Base-by-base conservation (phyloP, 2,329 filamentous ascomycete species). In the Elsinoe ampelina region DNA sequence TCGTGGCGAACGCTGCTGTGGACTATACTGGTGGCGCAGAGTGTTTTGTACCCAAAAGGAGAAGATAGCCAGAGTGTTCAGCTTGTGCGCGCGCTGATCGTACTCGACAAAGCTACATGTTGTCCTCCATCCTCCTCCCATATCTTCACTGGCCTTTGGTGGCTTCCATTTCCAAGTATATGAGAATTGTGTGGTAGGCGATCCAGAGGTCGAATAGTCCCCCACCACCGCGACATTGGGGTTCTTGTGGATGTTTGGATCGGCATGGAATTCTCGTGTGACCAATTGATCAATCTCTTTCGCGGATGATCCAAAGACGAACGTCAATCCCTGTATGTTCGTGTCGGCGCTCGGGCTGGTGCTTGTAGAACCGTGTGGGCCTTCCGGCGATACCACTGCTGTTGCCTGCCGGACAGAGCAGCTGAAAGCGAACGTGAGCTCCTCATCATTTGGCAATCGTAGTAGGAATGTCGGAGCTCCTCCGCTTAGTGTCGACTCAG, bases 121-220 rank as follows among this genome's bases (percentile, higher is more conserved):
- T 68, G 95, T 97, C 67, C 89, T 87, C 92, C 93, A 98, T 43
- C 93, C 93, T 58, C 90, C 89, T 30, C 87, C 88, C 65, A 82
- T 83, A 68, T 96, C 91, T 67, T 96, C 91, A 13, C 75, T 73
- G 12, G 75, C 67, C 76, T 89, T 95, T 36, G 93, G 93, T 7
- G 93, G 89, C 68, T 87, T 89, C 90, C 92, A 98, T 76, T 86
- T 93, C 93, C 93, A 98, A 6, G 86, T 85, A 90, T 92, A 98
- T 62, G 92, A 86, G 68, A 96, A 96, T 34, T 89, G 84, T 30
- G 95, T 85, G 1, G 89, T 92, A 5, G 86, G 77, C 65, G 78
- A 88, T n/a, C 92, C 91, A 32, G 80, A 83, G 0, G 93, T 98
- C 2, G 82, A 80, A 68, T 87, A 96, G 69, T 95, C 90, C 2